Evolutionary conservation across 495 filamentous ascomycete species (phyloP).

Genomic region (Penicillium tannophilum): DNA sequence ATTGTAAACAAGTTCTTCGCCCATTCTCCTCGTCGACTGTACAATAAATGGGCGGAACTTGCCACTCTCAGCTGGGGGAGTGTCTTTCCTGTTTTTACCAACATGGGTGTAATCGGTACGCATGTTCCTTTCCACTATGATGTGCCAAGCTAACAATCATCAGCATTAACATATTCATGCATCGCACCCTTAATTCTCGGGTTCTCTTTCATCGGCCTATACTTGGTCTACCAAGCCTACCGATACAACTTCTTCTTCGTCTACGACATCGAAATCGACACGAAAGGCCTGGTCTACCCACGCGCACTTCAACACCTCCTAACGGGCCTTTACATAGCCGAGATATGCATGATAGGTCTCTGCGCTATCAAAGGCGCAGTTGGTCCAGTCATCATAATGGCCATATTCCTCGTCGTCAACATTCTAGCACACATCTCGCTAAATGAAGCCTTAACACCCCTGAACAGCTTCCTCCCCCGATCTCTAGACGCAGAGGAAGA

Average conservation of each 20-base stretch:
- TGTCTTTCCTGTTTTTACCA: slow-evolving; percentile 82
- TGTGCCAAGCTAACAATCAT: not conserved
- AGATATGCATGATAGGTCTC: slow-evolving; percentile 84
- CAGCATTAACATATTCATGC: slow-evolving; percentile 75
- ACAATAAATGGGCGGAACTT: slow-evolving; percentile 62
- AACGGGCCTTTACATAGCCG: slow-evolving; percentile 79
- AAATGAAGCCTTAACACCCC: slow-evolving; percentile 70
- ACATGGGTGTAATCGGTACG: slow-evolving; percentile 77
- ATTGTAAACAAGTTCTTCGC: slow-evolving; percentile 68
- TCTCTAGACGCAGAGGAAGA: slow-evolving; percentile 53
- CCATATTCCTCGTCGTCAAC: slow-evolving; percentile 74
- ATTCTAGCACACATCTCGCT: slow-evolving; percentile 76
- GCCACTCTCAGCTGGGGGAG: slow-evolving; percentile 76
- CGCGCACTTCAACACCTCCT: slow-evolving; percentile 84
- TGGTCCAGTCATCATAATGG: slow-evolving; percentile 78
- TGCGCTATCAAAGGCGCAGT: slow-evolving; percentile 69
- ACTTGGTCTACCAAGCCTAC: slow-evolving; percentile 84
- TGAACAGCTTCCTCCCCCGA: slow-evolving; percentile 73
- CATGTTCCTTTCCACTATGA: too few relatives aligned
- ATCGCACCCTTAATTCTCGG: slow-evolving; percentile 85
- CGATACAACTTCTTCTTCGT: slow-evolving; percentile 92
- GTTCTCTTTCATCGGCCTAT: slow-evolving; percentile 78
- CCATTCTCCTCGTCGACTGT: slow-evolving; percentile 66
- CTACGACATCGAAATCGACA: slow-evolving; percentile 79
- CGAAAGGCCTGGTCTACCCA: slow-evolving; percentile 85